Evolutionary conservation across 2,329 filamentous ascomycete species (phyloP), one percentile per base, ranked within the genome.

Genomic region (Phialemoniopsis sp.): DNA sequence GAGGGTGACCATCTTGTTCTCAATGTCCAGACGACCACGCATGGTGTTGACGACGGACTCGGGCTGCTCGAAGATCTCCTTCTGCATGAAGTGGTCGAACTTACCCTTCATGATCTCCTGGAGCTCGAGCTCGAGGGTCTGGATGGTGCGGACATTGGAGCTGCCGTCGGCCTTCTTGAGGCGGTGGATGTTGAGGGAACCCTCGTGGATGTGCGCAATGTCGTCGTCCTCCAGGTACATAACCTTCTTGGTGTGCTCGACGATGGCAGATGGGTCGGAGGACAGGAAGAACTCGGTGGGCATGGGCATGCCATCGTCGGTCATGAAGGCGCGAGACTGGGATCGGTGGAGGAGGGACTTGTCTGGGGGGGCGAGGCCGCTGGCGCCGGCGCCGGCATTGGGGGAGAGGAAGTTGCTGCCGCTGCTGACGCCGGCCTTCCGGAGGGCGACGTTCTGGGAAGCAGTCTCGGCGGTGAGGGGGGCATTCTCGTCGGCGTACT

Each of bases 71-170:
- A 98, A 98, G 59, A 98, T 98, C 68, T 98, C 93, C 82, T 98
- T 98, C 67, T 98, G 93, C 93, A 98, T 98, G 78, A 96, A 98
- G 74, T 98, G 93, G 67, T 98, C 93, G 69, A 97, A 98, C 64
- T 93, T 94, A 68, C 93, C 93, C 85, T 98, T 98, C 93, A 98
- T 98, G 70, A 98, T 98, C 76, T 98, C 90, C 75, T 98, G 93
- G 49, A 98, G 85, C 76, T 98, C 89, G 37, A 98, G 87, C 76
- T 98, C 93, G 41, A 98, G 81, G 40, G 93, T 98, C 78, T 98
- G 93, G 64, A 98, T 98, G 56, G 87, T 89, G 64, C 93, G 90
- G 54, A 97, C 89, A 62, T 97, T 96, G 69, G 89, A 95, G 60
- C 87, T 90, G 52, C 91, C 91, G 62, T 97, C 91, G 54, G 90